Conservation (phyloP, 225 moss, liverwort and hornwort species). For the Polytrichum commune region DNA sequence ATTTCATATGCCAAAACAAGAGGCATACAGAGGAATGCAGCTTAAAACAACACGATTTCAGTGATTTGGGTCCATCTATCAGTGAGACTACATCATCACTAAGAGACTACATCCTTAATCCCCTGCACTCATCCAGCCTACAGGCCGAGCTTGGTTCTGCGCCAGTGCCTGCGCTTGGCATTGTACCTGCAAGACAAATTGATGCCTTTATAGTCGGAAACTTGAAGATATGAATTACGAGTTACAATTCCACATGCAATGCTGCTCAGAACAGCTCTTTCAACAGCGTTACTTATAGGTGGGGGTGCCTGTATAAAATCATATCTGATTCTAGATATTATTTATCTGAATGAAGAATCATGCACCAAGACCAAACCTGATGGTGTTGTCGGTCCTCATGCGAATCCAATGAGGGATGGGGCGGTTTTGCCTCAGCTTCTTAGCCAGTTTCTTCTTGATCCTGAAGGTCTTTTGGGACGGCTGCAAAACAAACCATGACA, state of each 20-base stretch:
- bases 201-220: no score
- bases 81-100: conserved; percentile 4
- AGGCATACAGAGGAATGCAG: neutral
- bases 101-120: conserved; percentile 28
- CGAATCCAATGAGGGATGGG: conserved; percentile 96
- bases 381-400: conserved; percentile 87
- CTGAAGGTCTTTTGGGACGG: conserved; percentile 90
- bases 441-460: conserved; percentile 93
- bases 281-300: no score
- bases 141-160: conserved; percentile 92
- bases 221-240: neutral
- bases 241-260: no score
- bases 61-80: neutral
- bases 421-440: conserved; percentile 92
- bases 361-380: conserved; percentile 37
- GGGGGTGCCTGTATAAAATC: neutral
- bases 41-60: neutral
- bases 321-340: no score
- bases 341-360: no score
- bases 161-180: conserved; percentile 94
- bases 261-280: no score
- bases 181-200: conserved; percentile 58
- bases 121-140: conserved; percentile 39
- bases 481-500: conserved; percentile 20
- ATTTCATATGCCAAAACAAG: neutral